Conservation (phyloP, 2,329 filamentous ascomycete species). For the Neonectria punicea region DNA sequence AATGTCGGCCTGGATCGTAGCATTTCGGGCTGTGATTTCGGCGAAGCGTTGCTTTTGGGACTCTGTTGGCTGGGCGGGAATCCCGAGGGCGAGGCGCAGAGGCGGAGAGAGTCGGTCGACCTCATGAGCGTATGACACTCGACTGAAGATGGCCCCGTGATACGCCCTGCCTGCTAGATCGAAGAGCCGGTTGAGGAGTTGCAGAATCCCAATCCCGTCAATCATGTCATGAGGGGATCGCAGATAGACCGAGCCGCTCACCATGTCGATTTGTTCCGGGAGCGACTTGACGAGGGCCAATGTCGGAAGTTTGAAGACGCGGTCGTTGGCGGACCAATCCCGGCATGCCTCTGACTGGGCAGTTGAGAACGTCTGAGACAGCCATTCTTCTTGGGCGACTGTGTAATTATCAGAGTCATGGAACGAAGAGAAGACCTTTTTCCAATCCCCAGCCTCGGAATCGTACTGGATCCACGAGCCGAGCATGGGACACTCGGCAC, state of each 20-base stretch:
- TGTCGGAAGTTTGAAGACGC: neutral
- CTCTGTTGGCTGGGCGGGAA: neutral
- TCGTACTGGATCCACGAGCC: slow-evolving; percentile 2
- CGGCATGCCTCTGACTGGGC: neutral
- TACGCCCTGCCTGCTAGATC: neutral
- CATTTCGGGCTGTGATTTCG: neutral
- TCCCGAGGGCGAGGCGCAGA: neutral
- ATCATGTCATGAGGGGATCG: slow-evolving; percentile 3
- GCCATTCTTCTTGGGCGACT: neutral
- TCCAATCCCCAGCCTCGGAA: neutral
- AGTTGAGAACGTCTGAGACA: neutral
- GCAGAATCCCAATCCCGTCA: slow-evolving; percentile 3
- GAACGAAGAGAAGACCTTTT: neutral
- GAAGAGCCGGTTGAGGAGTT: neutral
- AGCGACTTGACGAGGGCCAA: neutral
- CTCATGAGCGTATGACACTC: neutral
- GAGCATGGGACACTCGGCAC: neutral
- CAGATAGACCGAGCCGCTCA: slow-evolving; percentile 1
- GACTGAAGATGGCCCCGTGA: neutral
- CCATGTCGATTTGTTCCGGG: neutral
- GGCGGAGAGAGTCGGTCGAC: neutral
- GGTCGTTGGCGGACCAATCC: neutral
- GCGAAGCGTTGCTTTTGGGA: neutral
- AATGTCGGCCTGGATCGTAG: neutral
- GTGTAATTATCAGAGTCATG: neutral